Base-by-base conservation (phyloP, 768 basidiomycete genomes). In the Leccinum longicurvipes region DNA sequence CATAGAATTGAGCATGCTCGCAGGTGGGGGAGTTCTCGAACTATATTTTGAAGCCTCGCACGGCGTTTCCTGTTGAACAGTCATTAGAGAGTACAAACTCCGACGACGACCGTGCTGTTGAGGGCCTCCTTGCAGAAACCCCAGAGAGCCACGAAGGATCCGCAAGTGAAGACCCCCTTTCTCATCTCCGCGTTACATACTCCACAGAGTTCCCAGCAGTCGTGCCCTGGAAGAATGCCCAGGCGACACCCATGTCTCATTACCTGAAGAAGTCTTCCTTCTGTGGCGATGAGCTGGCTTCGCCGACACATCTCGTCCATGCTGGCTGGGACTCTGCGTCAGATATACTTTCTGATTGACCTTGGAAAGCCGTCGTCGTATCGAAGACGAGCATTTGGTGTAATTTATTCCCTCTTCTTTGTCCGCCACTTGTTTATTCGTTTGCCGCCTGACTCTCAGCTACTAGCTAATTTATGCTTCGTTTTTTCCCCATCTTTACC, bases 281-380 rank as follows among this genome's bases (percentile, higher is more conserved):
- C 56, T 58, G 69, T 47, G 67, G 67, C 36, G 71, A 73, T 58
- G 71, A 72, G 42, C 61, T 74, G 56, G 71, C 72, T 42, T 73
- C 78, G 23, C 78, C 76, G 23, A 81, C 82, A 27, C 78, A 72
- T 65, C 77, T 83, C 51, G 73, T 81, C 58, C 76, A 79, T 53
- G 81, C 81, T 31, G 82, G 81, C 19, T 85, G 83, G 83, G 83
- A 80, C 60, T 79, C 79, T 63, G 71, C 74, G 41, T 78, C 81
- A 50, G 77, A 81, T 52, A 57, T 69, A 56, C 65, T 67, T 50
- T 71, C 70, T 24, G 70, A 72, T 58, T 73, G 58, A 72, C 57
- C 41, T 55, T n/a, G 47, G 31, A 34, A 49, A 27, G 15, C 51
- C 53, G 42, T 54, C 29, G n/a, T 54, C 55, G 46, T 56, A 45